A percentile compares a stretch with the other conserved stretches of the same genome.
phyloP scores from a whole-genome alignment of 1,284 basidiomycete genomes.

The Gymnopus androsaceus region DNA sequence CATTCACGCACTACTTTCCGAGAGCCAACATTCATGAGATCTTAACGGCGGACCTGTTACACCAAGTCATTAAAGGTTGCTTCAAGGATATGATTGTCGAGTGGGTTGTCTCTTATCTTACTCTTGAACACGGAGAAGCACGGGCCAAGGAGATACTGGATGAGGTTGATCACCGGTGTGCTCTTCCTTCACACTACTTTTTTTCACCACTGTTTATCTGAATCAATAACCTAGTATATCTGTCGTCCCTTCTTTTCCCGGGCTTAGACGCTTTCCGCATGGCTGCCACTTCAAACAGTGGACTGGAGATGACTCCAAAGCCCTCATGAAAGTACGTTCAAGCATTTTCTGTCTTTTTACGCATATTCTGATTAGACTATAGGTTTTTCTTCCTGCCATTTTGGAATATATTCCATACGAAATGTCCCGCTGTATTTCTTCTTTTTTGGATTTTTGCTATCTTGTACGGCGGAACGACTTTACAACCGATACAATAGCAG shows the following conservation, averaged over 20 bases:
- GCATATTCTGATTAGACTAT: neutral
- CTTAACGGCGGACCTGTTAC: slow-evolving; percentile 30
- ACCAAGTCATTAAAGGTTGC: too few species aligned
- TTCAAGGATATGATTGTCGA: too few species aligned
- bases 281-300: slow-evolving; percentile 31
- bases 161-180: too few species aligned
- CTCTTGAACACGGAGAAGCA: too few species aligned
- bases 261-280: too few species aligned
- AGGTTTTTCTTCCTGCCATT: slow-evolving; percentile 33
- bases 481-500: too few species aligned
- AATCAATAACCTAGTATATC: slow-evolving; percentile 19
- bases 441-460: too few species aligned
- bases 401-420: slow-evolving; percentile 24
- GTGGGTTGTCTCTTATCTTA: too few species aligned
- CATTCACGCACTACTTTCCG: slow-evolving; percentile 17
- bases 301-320: slow-evolving; percentile 33
- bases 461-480: too few species aligned
- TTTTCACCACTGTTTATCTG: slow-evolving; percentile 26
- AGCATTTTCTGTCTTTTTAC: neutral
- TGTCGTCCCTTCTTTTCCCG: slow-evolving; percentile 24
- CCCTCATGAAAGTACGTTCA: slow-evolving; percentile 29
- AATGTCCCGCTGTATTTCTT: too few species aligned
- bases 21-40: slow-evolving; percentile 29
- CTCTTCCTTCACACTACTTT: slow-evolving; percentile 32
- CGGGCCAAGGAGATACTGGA: too few species aligned